Percentiles rank a stretch among this genome's conserved stretches.
phyloP scores from a whole-genome alignment of 495 filamentous ascomycete species.

The Parathielavia hyrcaniae region DNA sequence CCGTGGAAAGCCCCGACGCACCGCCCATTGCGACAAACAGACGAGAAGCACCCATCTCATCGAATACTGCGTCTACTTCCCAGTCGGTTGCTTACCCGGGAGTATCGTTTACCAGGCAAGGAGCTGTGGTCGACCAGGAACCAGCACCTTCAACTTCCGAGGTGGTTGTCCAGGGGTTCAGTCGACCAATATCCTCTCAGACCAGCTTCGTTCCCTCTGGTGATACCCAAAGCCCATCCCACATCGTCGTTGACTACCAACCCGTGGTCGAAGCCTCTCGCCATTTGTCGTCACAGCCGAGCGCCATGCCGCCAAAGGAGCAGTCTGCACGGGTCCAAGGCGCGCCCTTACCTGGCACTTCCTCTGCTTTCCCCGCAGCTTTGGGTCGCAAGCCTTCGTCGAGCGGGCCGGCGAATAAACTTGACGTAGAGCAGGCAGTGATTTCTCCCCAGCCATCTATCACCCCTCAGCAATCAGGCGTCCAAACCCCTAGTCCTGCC shows the following conservation, averaged over 20 bases:
- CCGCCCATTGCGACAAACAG: neutral
- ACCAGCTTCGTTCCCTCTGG: neutral
- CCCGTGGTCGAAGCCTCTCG: neutral
- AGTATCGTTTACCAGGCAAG: neutral
- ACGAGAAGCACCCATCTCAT: neutral
- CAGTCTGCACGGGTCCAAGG: neutral
- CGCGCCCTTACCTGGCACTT: neutral
- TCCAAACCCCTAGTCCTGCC: conserved; percentile 8
- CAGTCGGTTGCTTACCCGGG: neutral
- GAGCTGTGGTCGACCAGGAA: neutral
- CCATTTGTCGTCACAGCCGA: neutral
- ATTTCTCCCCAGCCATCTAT: neutral
- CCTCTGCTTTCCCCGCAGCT: neutral
- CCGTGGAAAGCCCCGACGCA: neutral
- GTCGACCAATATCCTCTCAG: neutral
- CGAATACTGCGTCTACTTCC: neutral
- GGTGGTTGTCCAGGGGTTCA: neutral
- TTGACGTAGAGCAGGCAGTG: neutral
- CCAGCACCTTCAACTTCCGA: neutral
- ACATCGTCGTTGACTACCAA: neutral
- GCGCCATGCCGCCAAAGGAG: neutral
- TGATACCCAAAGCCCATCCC: neutral
- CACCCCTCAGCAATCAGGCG: neutral
- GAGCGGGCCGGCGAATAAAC: neutral
- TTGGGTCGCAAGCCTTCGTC: neutral